phyloP scores from a whole-genome alignment of 305 asterid genomes.

The Solanum hybrid region DNA sequence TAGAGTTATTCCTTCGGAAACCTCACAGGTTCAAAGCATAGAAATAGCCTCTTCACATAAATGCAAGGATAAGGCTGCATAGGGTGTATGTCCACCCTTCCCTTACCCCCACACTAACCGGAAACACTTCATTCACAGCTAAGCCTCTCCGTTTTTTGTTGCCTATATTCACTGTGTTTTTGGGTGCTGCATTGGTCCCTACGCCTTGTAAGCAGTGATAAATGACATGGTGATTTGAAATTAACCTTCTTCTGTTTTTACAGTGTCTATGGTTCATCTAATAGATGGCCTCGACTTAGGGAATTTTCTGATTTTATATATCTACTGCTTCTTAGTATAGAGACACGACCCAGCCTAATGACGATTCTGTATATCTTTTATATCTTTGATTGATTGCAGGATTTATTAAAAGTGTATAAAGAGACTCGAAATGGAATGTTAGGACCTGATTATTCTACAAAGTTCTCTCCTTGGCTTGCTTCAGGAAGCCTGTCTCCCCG shows the following conservation, averaged over 20 bases:
- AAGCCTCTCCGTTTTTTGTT: neutral
- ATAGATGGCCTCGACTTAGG: neutral
- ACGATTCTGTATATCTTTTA: neutral
- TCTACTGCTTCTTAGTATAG: neutral
- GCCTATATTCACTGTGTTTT: neutral
- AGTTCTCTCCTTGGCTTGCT: constrained; percentile 95
- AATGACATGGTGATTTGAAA: neutral
- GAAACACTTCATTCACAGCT: neutral
- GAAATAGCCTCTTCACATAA: neutral
- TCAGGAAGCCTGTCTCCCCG: constrained; percentile 89
- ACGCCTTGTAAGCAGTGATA: neutral
- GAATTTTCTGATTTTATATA: neutral
- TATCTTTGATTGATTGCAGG: constrained; percentile 30
- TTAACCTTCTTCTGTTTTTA: neutral
- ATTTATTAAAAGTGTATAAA: constrained; percentile 60
- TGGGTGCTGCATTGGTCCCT: neutral
- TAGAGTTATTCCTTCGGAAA: neutral
- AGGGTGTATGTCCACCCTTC: neutral
- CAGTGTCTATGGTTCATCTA: neutral
- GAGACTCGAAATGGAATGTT: constrained; percentile 90
- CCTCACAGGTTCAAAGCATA: neutral
- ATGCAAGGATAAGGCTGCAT: neutral
- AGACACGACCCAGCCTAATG: neutral
- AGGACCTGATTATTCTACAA: constrained; percentile 88
- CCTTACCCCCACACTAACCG: neutral